Conservation (phyloP, 108 stramenopile species). For the Cyclotella kingstonii region DNA sequence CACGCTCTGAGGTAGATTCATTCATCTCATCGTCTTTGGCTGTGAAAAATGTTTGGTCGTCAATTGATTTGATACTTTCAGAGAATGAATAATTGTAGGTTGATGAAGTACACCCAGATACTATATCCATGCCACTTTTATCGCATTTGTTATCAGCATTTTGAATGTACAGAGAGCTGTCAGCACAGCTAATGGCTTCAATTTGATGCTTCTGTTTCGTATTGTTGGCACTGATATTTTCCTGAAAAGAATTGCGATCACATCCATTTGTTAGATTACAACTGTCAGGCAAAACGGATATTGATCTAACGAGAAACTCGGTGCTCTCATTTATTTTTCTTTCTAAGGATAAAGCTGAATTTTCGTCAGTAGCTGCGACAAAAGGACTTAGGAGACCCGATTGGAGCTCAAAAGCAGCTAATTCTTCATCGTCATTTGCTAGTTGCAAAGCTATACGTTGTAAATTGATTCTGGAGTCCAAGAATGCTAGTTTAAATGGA, state of each 20-base stretch:
- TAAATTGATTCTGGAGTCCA: slow-evolving; percentile 28
- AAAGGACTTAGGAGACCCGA: slow-evolving; percentile 19
- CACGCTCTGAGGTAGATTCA: not conserved
- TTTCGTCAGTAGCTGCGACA: not conserved
- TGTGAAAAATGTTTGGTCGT: slow-evolving; percentile 3
- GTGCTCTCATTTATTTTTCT: no score
- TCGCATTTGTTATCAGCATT: no score
- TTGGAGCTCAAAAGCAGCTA: slow-evolving; percentile 30
- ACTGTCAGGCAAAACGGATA: no score
- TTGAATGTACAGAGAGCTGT: no score
- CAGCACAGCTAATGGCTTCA: no score
- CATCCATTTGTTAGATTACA: no score
- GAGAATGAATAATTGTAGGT: not conserved
- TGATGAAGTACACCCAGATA: not conserved
- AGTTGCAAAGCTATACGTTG: slow-evolving; percentile 35
- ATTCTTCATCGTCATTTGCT: slow-evolving; percentile 37
- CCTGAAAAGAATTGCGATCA: no score
- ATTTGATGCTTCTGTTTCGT: no score
- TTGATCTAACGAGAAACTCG: no score
- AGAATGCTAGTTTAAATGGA: slow-evolving; percentile 3
- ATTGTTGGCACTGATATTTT: no score
- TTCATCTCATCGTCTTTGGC: slow-evolving; percentile 10
- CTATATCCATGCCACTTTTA: no score
- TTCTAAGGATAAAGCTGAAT: no score
- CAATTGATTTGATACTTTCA: slow-evolving; percentile 1